Conservation (phyloP, 192 early-diverging fungal species). For the Gonapodya prolifera region DNA sequence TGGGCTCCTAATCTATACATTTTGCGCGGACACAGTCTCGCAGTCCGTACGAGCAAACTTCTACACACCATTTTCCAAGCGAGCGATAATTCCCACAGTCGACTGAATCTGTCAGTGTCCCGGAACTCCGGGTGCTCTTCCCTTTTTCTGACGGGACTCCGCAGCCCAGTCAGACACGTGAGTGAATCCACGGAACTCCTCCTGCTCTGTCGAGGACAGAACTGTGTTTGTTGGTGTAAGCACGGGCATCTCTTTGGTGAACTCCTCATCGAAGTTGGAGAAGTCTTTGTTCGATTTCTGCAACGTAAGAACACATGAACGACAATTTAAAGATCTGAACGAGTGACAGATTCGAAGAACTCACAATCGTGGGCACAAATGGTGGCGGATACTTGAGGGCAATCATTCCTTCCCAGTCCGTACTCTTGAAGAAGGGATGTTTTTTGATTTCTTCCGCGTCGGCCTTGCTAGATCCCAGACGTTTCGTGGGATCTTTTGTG, state of each 20-base stretch:
- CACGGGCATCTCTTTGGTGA: conserved; percentile 83
- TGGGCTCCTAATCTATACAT: too few species aligned
- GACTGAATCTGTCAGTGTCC: too few species aligned
- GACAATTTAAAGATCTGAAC: neutral
- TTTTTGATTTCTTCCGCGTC: conserved; percentile 89
- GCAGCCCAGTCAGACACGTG: conserved; percentile 80
- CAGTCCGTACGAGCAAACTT: too few species aligned
- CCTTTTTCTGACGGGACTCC: too few species aligned
- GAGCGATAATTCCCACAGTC: too few species aligned
- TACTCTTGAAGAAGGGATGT: conserved; percentile 87
- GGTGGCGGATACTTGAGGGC: conserved; percentile 74
- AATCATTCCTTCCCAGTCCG: conserved; percentile 94
- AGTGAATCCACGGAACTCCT: conserved; percentile 88
- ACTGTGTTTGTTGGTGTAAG: conserved; percentile 83
- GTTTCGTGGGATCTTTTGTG: conserved; percentile 71
- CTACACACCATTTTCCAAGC: too few species aligned
- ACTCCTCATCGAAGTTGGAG: conserved; percentile 98
- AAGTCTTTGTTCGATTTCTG: conserved; percentile 62
- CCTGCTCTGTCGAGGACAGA: conserved; percentile 68
- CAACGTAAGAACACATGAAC: neutral
- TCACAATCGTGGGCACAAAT: conserved; percentile 75
- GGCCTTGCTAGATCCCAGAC: conserved; percentile 65
- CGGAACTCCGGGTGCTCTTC: too few species aligned
- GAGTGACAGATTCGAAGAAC: conserved; percentile 10
- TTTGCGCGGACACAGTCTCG: too few species aligned